Evolutionary conservation across 352 stramenopile species (phyloP).

Genomic region (Plasmopara viticola): DNA sequence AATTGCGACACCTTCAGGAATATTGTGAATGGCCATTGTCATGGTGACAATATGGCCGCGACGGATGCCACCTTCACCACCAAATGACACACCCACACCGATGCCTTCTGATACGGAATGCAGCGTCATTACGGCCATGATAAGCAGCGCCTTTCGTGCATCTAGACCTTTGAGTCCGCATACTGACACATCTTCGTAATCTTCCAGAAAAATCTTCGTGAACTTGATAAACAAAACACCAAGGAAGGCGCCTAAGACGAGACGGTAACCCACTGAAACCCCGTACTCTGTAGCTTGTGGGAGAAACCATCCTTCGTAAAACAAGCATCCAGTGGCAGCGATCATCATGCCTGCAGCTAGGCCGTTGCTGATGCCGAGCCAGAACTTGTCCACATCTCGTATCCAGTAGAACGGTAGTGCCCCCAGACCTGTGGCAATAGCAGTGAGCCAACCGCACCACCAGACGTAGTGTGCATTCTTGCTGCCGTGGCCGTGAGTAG

Average conservation of each 20-base stretch:
- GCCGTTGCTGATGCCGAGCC: conserved; percentile 91
- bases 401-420: conserved; percentile 94
- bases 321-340: conserved; percentile 91
- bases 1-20: conserved; percentile 95
- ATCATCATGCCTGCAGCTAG: conserved; percentile 98
- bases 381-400: conserved; percentile 90
- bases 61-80: conserved; percentile 88
- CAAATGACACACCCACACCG: conserved; percentile 97
- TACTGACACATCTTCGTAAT: conserved; percentile 93
- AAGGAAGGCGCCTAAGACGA: conserved; percentile 84
- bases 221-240: conserved; percentile 96
- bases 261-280: conserved; percentile 67
- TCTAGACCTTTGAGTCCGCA: conserved; percentile 73
- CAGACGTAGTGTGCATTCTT: conserved; percentile 90
- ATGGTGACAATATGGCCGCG: conserved; percentile 96
- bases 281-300: conserved; percentile 63
- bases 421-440: conserved; percentile 92
- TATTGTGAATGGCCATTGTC: conserved; percentile 97
- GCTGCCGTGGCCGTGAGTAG: conserved; percentile 13
- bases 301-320: conserved; percentile 90
- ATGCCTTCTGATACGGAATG: conserved; percentile 97
- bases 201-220: conserved; percentile 92
- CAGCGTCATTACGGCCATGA: conserved; percentile 98
- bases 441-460: conserved; percentile 97
- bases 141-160: conserved; percentile 90